Conservation (phyloP, 108 stramenopile species). For the Pseudonitzschia pungens region DNA sequence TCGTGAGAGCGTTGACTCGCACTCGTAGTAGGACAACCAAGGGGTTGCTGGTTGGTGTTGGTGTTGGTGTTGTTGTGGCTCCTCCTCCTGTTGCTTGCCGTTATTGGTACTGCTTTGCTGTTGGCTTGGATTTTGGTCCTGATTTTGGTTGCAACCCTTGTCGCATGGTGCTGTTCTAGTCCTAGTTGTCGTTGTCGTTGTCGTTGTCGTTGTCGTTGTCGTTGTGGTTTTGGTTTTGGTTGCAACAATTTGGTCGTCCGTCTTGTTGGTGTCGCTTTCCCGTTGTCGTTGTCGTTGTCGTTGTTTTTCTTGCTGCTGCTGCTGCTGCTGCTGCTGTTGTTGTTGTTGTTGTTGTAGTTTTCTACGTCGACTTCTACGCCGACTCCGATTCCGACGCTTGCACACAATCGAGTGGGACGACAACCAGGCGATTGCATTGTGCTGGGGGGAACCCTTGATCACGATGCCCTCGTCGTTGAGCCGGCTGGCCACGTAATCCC, state of each 20-base stretch:
- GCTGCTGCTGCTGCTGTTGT: too few relatives aligned
- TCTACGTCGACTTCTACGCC: too few relatives aligned
- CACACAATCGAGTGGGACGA: conserved; percentile 1
- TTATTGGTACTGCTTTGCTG: background rate
- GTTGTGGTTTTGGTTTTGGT: background rate
- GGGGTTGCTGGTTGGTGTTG: background rate
- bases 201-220: background rate
- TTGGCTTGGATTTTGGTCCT: too few relatives aligned
- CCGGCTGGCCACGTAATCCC: background rate
- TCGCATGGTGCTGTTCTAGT: too few relatives aligned
- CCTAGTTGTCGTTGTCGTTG: conserved; percentile 6
- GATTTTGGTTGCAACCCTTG: too few relatives aligned
- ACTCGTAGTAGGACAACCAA: background rate
- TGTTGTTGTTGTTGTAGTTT: background rate
- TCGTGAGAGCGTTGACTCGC: background rate
- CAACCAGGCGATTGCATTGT: background rate
- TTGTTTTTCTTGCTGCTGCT: too few relatives aligned
- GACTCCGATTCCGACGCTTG: background rate
- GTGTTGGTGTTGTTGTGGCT: too few relatives aligned
- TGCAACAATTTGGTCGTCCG: too few relatives aligned
- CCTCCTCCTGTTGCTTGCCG: too few relatives aligned
- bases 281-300: background rate
- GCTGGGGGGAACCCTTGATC: conserved; percentile 5
- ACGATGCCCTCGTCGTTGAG: background rate
- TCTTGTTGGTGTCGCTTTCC: background rate